These are phyloP conservation scores for Hygrophorus russula DNA, from an alignment of 768 basidiomycete species.

Conservation along the genomic window DNA sequence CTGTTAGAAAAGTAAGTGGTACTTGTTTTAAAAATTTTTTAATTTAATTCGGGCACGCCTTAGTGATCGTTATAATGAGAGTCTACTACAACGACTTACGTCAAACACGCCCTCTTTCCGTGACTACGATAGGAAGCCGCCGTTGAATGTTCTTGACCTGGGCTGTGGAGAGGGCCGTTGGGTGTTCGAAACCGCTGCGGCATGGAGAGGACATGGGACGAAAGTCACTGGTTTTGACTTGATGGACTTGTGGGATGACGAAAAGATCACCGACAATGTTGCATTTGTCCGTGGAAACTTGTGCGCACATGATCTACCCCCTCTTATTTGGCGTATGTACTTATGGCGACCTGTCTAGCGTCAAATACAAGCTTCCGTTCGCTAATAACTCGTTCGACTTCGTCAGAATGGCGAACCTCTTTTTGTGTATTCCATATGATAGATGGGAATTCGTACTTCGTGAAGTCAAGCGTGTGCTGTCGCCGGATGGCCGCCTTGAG, in stretches of 20 bases:
- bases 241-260: slow-evolving; percentile 29
- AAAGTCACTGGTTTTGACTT: slow-evolving; percentile 59
- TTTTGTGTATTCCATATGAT: slow-evolving; percentile 46
- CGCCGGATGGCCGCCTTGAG: slow-evolving; percentile 53
- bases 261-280: slow-evolving; percentile 24
- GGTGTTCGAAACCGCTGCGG: slow-evolving; percentile 47
- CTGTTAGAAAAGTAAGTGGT: slow-evolving; percentile 45
- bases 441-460: slow-evolving; percentile 48
- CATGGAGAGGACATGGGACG: slow-evolving; percentile 41
- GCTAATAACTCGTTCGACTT: slow-evolving; percentile 53
- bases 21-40: slow-evolving; percentile 6
- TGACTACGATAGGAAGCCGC: slow-evolving; percentile 34
- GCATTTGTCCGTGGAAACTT: slow-evolving; percentile 55
- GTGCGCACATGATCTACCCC: slow-evolving; percentile 28
- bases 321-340: slow-evolving; percentile 2
- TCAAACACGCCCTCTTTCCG: slow-evolving; percentile 52
- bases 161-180: slow-evolving; percentile 70
- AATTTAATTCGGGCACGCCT: slow-evolving; percentile 5
- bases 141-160: slow-evolving; percentile 53
- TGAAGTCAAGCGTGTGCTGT: slow-evolving; percentile 55
- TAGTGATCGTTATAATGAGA: slow-evolving; percentile 52
- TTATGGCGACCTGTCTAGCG: slow-evolving; percentile 20
- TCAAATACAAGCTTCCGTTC: slow-evolving; percentile 51
- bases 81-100: slow-evolving; percentile 45
- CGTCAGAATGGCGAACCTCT: slow-evolving; percentile 62